These are phyloP conservation scores for Pyropia yezoensis DNA, from an alignment of 23 red algal species.

Conservation along the genomic window DNA sequence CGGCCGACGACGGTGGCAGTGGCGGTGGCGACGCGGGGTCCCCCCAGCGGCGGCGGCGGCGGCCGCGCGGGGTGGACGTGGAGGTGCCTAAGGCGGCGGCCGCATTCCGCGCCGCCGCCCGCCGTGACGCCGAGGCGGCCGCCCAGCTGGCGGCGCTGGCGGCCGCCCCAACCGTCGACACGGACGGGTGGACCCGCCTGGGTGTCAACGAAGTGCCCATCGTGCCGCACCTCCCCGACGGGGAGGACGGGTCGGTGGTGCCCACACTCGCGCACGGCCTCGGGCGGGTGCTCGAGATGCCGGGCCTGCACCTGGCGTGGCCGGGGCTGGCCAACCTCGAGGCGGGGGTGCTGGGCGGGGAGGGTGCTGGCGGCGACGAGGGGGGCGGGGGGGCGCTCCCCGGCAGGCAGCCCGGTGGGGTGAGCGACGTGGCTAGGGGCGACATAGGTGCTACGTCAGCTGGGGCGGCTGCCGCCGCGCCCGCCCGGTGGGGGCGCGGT, in stretches of 20 bases:
- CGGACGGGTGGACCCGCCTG: too few species aligned
- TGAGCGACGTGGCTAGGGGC: not conserved
- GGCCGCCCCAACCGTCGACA: too few species aligned
- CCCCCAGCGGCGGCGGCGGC: too few species aligned
- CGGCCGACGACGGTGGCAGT: too few species aligned
- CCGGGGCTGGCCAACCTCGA: slow-evolving; percentile 43
- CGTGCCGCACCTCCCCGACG: too few species aligned
- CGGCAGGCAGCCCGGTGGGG: not conserved
- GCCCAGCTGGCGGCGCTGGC: too few species aligned
- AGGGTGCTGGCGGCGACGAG: not conserved
- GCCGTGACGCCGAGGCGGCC: too few species aligned
- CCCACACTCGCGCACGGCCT: slow-evolving; percentile 59
- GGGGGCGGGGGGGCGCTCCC: not conserved
- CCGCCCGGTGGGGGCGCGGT: not conserved
- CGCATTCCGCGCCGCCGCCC: too few species aligned
- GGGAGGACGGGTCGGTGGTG: not conserved
- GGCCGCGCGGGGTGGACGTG: too few species aligned
- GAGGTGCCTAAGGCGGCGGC: too few species aligned
- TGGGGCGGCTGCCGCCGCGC: slow-evolving; percentile 11
- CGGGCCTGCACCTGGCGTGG: slow-evolving; percentile 50
- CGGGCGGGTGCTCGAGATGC: slow-evolving; percentile 27
- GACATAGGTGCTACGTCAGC: not conserved
- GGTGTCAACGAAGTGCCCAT: too few species aligned
- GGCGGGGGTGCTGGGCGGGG: not conserved
- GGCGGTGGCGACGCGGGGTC: too few species aligned